Evolutionary conservation across 441 rosid species (phyloP), one percentile per base, ranked within the genome.

Genomic region (California macrophylla): DNA sequence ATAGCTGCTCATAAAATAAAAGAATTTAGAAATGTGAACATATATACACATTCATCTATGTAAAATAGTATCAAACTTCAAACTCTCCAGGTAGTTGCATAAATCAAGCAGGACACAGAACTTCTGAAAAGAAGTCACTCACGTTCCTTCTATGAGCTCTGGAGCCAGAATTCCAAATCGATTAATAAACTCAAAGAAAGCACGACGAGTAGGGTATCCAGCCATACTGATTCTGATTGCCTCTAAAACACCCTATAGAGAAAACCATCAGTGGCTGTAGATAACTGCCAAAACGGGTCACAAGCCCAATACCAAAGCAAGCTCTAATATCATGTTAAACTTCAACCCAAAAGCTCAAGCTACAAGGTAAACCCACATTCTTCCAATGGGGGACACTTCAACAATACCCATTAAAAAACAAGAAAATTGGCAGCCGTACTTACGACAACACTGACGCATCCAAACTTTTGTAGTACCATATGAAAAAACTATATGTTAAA

Each of bases 201-300:
- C 89, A 68, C 82, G 84, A 45, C 99, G 97, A 80, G 99, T 95
- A 60, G 99, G 99, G 79, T 87, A 95, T 64, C 99, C 99, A 18
- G 99, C 99, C 69, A 93, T 86, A 71, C 99, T 95, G 77, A 95
- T 95, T 85, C 98, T 85, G 78, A 95, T 95, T 68, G 99, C 99
- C 79, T 95, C 99, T 70, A 95, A 76, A 77, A 95, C 99, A 82
- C 99, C 99, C 98, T 95, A 77, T 36, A 79, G 50, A 72, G 20
- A 74, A 40, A 88, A 66, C 71, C 66, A 47, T 70, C 45, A 69
- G 61, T 67, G 50, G 71, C 9, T 74, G 62, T 7, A n/a, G 28
- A 25, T 62, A 29, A 15, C 21, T n/a, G n/a, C n/a, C n/a, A n/a
- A n/a, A n/a, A n/a, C n/a, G n/a, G n/a, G n/a, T n/a, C n/a, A n/a